These are phyloP conservation scores for Xenoacremonium recifei DNA, from an alignment of 2,329 filamentous ascomycete genomes.

Conservation along the genomic window DNA sequence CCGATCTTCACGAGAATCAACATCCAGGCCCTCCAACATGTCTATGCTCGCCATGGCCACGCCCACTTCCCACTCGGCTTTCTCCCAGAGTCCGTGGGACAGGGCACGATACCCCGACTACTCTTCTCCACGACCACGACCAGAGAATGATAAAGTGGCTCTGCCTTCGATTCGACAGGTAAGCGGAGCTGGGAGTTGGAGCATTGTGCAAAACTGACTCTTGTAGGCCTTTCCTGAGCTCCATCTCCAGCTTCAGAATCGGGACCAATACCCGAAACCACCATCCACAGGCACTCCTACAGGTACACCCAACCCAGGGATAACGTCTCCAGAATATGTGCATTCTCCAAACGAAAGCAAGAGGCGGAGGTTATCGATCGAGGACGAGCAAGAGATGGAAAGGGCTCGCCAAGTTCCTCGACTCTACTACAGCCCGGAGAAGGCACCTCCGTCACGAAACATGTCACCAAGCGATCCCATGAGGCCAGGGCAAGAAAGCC, in stretches of 20 bases:
- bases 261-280: constrained; percentile 30
- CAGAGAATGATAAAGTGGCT: constrained; percentile 40
- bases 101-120: constrained; percentile 33
- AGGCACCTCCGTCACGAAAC: constrained; percentile 26
- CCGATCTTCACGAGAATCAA: constrained; percentile 23
- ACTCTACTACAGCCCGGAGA: constrained; percentile 39
- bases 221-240: constrained; percentile 48
- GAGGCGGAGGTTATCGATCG: constrained; percentile 44
- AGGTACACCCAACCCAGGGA: constrained; percentile 25
- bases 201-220: constrained; percentile 18
- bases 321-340: constrained; percentile 46
- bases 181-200: constrained; percentile 16
- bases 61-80: constrained; percentile 39
- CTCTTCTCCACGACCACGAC: constrained; percentile 31
- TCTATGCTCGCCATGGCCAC: constrained; percentile 49
- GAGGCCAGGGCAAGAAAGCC: constrained; percentile 31
- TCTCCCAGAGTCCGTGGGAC: constrained; percentile 41
- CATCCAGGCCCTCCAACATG: constrained; percentile 39
- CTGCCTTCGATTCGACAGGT: constrained; percentile 56
- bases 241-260: constrained; percentile 31
- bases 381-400: constrained; percentile 38
- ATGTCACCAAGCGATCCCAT: constrained; percentile 33
- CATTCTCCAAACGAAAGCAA: constrained; percentile 50
- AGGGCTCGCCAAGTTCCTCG: constrained; percentile 46
- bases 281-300: constrained; percentile 35